Conservation (phyloP, 1,284 basidiomycete species). For the Blastosporella zonata region DNA sequence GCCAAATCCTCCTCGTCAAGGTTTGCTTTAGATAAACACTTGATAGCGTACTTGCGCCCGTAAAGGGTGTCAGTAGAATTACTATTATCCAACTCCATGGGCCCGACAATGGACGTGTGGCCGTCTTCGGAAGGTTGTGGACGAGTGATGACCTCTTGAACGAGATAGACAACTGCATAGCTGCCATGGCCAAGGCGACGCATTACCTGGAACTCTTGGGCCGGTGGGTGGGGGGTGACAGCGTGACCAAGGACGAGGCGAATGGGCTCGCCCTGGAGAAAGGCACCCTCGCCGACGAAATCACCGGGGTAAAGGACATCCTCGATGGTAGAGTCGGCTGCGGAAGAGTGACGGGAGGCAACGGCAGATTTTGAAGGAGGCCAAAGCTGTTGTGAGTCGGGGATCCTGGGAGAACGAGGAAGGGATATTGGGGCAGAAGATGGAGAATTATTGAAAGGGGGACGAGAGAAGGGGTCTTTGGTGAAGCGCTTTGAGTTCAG, state of each 20-base stretch:
- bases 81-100: slow-evolving; percentile 57
- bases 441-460: slow-evolving; percentile 36
- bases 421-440: slow-evolving; percentile 32
- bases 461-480: slow-evolving; percentile 35
- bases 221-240: slow-evolving; percentile 40
- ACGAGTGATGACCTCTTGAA: slow-evolving; percentile 77
- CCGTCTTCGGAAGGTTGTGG: slow-evolving; percentile 57
- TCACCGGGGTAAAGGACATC: slow-evolving; percentile 72
- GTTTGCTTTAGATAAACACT: slow-evolving; percentile 93
- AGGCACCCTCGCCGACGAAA: slow-evolving; percentile 61
- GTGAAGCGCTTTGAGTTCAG: slow-evolving; percentile 34
- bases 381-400: slow-evolving; percentile 28
- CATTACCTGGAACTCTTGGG: slow-evolving; percentile 78
- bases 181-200: slow-evolving; percentile 83
- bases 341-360: slow-evolving; percentile 34
- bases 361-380: slow-evolving; percentile 24
- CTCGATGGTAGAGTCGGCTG: slow-evolving; percentile 46
- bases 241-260: slow-evolving; percentile 41
- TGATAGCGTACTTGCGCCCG: slow-evolving; percentile 91
- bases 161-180: slow-evolving; percentile 93
- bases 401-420: slow-evolving; percentile 39
- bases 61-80: slow-evolving; percentile 49
- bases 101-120: slow-evolving; percentile 51
- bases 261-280: slow-evolving; percentile 62
- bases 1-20: slow-evolving; percentile 83